Evolutionary conservation across 331 rosid species (phyloP), one percentile per base, ranked within the genome.

Genomic region (Phaseolus coccineus): DNA sequence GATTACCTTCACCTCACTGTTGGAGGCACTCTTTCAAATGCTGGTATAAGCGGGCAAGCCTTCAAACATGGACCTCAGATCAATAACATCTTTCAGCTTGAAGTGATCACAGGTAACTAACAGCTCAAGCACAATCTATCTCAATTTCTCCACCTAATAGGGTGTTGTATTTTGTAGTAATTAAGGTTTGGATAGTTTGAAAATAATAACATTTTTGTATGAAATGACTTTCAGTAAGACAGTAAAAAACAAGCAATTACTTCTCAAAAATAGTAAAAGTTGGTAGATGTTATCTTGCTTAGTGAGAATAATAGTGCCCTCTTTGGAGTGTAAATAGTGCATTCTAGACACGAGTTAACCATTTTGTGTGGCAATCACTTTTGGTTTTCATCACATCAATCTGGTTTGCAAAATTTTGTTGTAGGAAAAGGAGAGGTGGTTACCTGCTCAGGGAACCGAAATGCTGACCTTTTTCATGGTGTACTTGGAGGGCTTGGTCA

Each of bases 401-500:
- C 55, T 63, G 2, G 75, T 75, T 63, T 70, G 40, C 33, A 52
- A 76, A 67, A 67, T 67, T 53, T 80, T 35, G 25, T 44, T 79
- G 82, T 86, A 95, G 99, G 99, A 80, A 93, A 87, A 74, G 99
- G 99, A 85, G 97, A 93, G 70, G 84, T 89, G 68, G 76, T 90
- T 58, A 93, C 90, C 82, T 95, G 99, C 81, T 91, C 99, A 9
- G 87, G 75, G 75, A 85, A 89, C 75, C 80, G 85, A 76, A 87
- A 87, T 81, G 81, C 90, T 37, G 98, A 95, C 61, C 97, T 95
- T 71, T 95, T 91, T 73, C 44, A 88, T 62, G 87, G 92, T 65
- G 98, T 90, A 73, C 94, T 93, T 53, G 98, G 99, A 78, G 99
- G 99, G 52, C 96, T 95, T 50, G 99, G 99, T 61, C 99, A 95